A percentile compares a stretch with the other conserved stretches of the same genome.
Conservation (phyloP, 2,329 filamentous ascomycete genomes). For the Colletotrichum liaoningense region DNA sequence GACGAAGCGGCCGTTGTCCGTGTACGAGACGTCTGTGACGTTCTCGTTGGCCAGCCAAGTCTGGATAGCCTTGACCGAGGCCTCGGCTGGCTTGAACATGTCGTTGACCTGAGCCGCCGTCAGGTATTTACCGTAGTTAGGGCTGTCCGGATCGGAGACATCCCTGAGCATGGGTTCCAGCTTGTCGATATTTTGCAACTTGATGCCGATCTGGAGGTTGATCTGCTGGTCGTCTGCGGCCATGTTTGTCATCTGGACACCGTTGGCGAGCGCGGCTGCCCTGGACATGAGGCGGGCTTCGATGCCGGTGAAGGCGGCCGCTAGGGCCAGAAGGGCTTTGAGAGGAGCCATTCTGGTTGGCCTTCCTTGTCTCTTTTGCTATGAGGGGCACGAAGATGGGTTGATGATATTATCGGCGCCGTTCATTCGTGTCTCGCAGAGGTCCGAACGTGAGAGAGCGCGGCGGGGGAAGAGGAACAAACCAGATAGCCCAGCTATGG, state of each 20-base stretch:
- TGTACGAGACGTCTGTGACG: constrained; percentile 33
- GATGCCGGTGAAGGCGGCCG: constrained; percentile 11
- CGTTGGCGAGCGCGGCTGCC: constrained; percentile 27
- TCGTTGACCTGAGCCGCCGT: constrained; percentile 39
- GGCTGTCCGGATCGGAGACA: constrained; percentile 41
- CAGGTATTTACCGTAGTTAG: constrained; percentile 42
- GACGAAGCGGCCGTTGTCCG: constrained; percentile 40
- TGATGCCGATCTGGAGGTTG: constrained; percentile 37
- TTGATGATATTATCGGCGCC: neutral
- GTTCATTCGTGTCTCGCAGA: constrained; percentile 10
- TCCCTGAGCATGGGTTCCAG: constrained; percentile 40
- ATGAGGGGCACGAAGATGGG: neutral
- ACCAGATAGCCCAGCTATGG: neutral
- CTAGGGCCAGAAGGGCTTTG: constrained; percentile 29
- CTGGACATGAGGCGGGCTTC: constrained; percentile 37
- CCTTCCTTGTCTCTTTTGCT: neutral
- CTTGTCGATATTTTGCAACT: constrained; percentile 40
- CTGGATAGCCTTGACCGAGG: constrained; percentile 38
- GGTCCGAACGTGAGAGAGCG: neutral
- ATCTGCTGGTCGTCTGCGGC: constrained; percentile 34
- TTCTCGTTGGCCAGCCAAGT: constrained; percentile 39
- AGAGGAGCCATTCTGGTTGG: constrained; percentile 23
- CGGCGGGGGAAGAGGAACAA: neutral
- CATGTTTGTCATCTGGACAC: constrained; percentile 33
- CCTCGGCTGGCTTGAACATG: constrained; percentile 39